A percentile compares a stretch with the other conserved stretches of the same genome.
phyloP scores from a whole-genome alignment of 164 flowering plant genomes.

The Santalum album region DNA sequence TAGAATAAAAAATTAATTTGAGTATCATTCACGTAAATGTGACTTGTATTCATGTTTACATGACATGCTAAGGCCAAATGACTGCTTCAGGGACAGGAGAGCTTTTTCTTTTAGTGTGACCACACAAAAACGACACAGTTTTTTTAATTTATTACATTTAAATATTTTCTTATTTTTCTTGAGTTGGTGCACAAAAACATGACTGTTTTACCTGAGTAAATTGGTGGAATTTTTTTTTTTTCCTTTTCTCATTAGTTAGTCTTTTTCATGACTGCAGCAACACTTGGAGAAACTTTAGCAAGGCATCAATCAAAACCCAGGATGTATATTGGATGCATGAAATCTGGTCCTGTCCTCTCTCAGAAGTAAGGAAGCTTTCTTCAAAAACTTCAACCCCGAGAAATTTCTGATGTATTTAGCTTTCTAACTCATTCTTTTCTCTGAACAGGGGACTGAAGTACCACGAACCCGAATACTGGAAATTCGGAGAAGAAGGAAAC shows the following conservation, averaged over 20 bases:
- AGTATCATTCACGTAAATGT: too few species aligned
- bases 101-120: too few species aligned
- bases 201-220: background rate
- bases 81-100: too few species aligned
- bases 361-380: slow-evolving; percentile 54
- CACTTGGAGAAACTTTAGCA: slow-evolving; percentile 71
- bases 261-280: slow-evolving; percentile 42
- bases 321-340: slow-evolving; percentile 95
- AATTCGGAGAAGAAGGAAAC: slow-evolving; percentile 93
- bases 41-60: too few species aligned
- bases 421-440: slow-evolving; percentile 5
- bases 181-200: too few species aligned
- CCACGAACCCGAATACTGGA: slow-evolving; percentile 96
- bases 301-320: slow-evolving; percentile 67
- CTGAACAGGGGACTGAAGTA: slow-evolving; percentile 78
- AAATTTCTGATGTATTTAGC: background rate
- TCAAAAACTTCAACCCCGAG: background rate
- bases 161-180: too few species aligned
- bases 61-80: too few species aligned
- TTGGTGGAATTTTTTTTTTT: background rate
- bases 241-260: background rate
- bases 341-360: slow-evolving; percentile 94
- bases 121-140: too few species aligned
- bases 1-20: too few species aligned
- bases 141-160: too few species aligned